A percentile compares a stretch with the other conserved stretches of the same genome.
These are phyloP conservation scores for Aspergillus sergii DNA, from an alignment of 2,329 filamentous ascomycete species.

Conservation along the genomic window DNA sequence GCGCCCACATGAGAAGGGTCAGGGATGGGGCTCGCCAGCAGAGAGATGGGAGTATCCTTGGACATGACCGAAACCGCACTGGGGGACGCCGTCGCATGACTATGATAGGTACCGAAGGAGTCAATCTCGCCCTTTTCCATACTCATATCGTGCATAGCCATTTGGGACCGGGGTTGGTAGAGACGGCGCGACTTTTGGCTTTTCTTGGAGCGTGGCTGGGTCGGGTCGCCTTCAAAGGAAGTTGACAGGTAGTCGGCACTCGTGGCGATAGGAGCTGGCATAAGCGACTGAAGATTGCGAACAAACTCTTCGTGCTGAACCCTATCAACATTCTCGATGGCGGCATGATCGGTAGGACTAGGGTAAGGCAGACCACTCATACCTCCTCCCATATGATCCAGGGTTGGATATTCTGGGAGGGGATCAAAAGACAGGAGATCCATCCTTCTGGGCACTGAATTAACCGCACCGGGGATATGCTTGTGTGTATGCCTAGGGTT, in stretches of 20 bases:
- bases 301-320: constrained; percentile 21
- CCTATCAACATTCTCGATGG: constrained; percentile 16
- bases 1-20: constrained; percentile 12
- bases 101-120: constrained; percentile 13
- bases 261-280: constrained; percentile 16
- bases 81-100: constrained; percentile 13
- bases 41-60: constrained; percentile 16
- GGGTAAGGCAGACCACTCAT: constrained; percentile 12
- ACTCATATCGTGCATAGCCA: neutral
- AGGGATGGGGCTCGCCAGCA: constrained; percentile 16
- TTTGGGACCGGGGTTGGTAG: constrained; percentile 22
- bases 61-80: constrained; percentile 18
- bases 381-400: constrained; percentile 13
- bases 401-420: constrained; percentile 16
- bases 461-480: constrained; percentile 7
- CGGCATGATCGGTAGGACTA: constrained; percentile 10
- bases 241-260: constrained; percentile 13
- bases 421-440: constrained; percentile 27
- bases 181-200: constrained; percentile 24
- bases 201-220: constrained; percentile 19
- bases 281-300: constrained; percentile 23
- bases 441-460: constrained; percentile 18
- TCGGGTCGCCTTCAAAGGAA: constrained; percentile 9
- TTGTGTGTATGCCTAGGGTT: constrained; percentile 19
- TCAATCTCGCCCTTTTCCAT: constrained; percentile 11